Conservation (phyloP, 1,284 basidiomycete species). For the Phlebopus sp. region DNA sequence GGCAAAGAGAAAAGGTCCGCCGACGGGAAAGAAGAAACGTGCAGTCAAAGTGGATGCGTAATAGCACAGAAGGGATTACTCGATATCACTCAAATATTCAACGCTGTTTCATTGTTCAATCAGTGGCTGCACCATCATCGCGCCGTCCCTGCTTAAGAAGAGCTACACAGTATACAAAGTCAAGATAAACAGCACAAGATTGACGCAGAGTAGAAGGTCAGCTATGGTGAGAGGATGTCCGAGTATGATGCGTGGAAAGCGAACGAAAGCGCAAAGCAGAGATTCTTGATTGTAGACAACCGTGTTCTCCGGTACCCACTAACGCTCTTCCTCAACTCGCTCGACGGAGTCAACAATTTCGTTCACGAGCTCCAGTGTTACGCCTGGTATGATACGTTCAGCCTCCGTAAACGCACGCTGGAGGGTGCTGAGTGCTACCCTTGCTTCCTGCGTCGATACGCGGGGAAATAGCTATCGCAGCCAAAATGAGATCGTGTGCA, state of each 20-base stretch:
- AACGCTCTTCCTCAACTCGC: conserved; percentile 69
- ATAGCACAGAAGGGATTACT: conserved; percentile 2
- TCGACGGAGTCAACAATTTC: conserved; percentile 92
- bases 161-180: conserved; percentile 22
- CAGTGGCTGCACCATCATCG: background rate
- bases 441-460: conserved; percentile 84
- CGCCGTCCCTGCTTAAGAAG: conserved; percentile 7
- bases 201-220: conserved; percentile 4
- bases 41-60: conserved; percentile 30
- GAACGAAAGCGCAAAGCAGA: conserved; percentile 16
- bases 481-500: conserved; percentile 9
- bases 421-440: conserved; percentile 77
- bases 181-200: conserved; percentile 14
- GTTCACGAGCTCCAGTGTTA: conserved; percentile 78
- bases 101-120: too few species aligned
- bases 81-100: too few species aligned
- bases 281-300: background rate
- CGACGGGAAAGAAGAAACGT: conserved; percentile 63
- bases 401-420: conserved; percentile 91
- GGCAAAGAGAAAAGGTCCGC: conserved; percentile 64
- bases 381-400: conserved; percentile 83
- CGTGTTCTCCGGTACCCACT: conserved; percentile 11
- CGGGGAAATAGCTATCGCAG: conserved; percentile 75
- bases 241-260: conserved; percentile 16
- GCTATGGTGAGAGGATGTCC: conserved; percentile 17